Evolutionary conservation across 371 early-diverging fungal genomes (phyloP).

Genomic region (Mucor saturninus): DNA sequence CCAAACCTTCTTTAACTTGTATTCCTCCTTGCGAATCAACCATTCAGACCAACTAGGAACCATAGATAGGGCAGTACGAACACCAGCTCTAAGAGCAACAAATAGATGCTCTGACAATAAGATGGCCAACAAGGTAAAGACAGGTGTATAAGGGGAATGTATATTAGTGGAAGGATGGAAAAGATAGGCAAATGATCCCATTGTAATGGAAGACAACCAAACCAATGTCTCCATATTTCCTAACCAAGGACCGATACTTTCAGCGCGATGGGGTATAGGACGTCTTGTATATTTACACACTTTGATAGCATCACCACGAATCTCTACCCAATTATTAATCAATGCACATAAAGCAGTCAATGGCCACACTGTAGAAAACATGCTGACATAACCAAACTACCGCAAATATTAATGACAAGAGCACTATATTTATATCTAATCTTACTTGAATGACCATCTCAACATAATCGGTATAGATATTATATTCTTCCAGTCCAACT

Average conservation of each 20-base stretch:
- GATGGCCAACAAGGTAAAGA: constrained; percentile 45
- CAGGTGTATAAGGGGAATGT: constrained; percentile 49
- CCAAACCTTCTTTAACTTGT: constrained; percentile 47
- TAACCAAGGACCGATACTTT: constrained; percentile 89
- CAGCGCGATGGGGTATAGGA: constrained; percentile 78
- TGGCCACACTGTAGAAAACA: constrained; percentile 88
- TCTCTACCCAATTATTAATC: constrained; percentile 87
- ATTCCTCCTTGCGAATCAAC: constrained; percentile 45
- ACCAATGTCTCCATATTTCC: constrained; percentile 63
- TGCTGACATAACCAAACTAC: constrained; percentile 85
- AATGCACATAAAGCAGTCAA: constrained; percentile 80
- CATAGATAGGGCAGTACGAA: constrained; percentile 34
- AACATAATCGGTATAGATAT: constrained; percentile 86
- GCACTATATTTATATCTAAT: no score
- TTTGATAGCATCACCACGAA: constrained; percentile 89
- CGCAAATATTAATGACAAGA: no score
- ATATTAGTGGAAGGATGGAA: constrained; percentile 60
- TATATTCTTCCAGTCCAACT: constrained; percentile 73
- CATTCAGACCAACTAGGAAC: constrained; percentile 47
- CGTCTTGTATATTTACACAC: constrained; percentile 80
- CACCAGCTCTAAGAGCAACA: constrained; percentile 31
- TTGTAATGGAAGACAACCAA: constrained; percentile 80
- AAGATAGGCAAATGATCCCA: constrained; percentile 75
- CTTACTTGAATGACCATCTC: constrained; percentile 89
- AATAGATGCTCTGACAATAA: constrained; percentile 53